Base-by-base conservation (phyloP, 768 basidiomycete genomes). In the Pholiota conissans region DNA sequence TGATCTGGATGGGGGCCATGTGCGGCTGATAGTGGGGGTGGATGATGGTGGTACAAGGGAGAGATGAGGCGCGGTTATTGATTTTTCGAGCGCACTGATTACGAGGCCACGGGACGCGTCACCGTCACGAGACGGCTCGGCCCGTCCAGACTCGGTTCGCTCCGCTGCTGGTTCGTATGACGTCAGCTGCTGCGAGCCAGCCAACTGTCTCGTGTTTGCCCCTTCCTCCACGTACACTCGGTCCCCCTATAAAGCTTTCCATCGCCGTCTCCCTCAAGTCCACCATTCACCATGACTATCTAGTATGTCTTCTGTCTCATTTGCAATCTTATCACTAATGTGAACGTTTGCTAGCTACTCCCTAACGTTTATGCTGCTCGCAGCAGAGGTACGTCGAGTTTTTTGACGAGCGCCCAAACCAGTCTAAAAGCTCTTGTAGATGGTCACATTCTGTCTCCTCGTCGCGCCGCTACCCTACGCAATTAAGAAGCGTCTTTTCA, bases 391-490 rank as follows among this genome's bases (percentile, higher is more conserved):
- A 50, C 10, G 52, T 20, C 28, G 46, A 20, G 5, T 20, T 13
- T 22, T 3, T 39, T n/a, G n/a, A n/a, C n/a, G 30, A 6, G 30
- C 13, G 18, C 26, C 14, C 5, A 49, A 18, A 27, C 27, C 35
- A 5, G 11, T 14, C 20, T 20, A 14, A 30, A 3, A 14, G n/a
- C 24, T 9, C n/a, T 20, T 8, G 26, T 42, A 88, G 83, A 93
- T 93, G 90, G 78, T 73, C 58, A 91, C 92, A 37, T 95, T 95
- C 77, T 90, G 88, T 64, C 39, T 91, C 61, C 83, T 97, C 60
- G 91, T 95, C 52, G 78, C 86, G 8, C 94, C 94, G 2, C 78
- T 96, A n/a, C 94, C 94, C 1, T 89, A 91, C 71, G 70, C 76
- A 5, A 62, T 93, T 61, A 84, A 84, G 68, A 88, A 90, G 77